Evolutionary conservation across 176 grass and related monocot species (phyloP).

Genomic region (Aegilops sharonensis): DNA sequence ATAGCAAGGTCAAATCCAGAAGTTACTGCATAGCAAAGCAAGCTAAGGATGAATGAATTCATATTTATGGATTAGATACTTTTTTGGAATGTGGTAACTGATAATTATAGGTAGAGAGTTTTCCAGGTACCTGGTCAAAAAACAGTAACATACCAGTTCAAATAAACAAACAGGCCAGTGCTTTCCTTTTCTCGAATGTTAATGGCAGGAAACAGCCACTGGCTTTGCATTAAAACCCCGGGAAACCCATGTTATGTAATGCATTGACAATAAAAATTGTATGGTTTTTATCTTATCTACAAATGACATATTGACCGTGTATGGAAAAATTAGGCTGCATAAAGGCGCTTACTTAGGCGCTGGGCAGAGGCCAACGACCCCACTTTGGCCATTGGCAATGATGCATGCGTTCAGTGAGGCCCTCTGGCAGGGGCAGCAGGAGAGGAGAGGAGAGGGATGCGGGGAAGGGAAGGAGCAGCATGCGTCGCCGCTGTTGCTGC

Average conservation of each 20-base stretch:
- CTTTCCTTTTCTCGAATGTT: background rate
- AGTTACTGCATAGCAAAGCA: background rate
- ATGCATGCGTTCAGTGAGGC: too few relatives aligned
- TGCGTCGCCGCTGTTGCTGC: too few relatives aligned
- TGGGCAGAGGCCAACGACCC: too few relatives aligned
- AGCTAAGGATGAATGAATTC: background rate
- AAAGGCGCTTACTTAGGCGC: too few relatives aligned
- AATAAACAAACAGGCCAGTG: background rate
- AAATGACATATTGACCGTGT: background rate
- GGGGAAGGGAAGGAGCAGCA: too few relatives aligned
- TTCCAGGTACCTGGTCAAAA: too few relatives aligned
- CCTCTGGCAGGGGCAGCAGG: too few relatives aligned
- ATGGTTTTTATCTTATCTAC: background rate
- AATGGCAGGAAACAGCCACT: background rate
- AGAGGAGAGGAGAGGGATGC: too few relatives aligned
- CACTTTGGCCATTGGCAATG: too few relatives aligned
- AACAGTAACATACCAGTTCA: background rate
- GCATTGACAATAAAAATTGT: constrained; percentile 15
- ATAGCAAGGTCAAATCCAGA: background rate
- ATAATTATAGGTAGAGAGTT: background rate
- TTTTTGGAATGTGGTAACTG: background rate
- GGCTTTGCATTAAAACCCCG: background rate
- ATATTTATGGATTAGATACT: background rate
- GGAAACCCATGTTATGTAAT: background rate
- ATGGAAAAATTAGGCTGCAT: background rate